Percentiles rank a stretch among this genome's conserved stretches.
These are phyloP conservation scores for Steccherinum ochraceum DNA, from an alignment of 768 basidiomycete genomes.

Conservation along the genomic window DNA sequence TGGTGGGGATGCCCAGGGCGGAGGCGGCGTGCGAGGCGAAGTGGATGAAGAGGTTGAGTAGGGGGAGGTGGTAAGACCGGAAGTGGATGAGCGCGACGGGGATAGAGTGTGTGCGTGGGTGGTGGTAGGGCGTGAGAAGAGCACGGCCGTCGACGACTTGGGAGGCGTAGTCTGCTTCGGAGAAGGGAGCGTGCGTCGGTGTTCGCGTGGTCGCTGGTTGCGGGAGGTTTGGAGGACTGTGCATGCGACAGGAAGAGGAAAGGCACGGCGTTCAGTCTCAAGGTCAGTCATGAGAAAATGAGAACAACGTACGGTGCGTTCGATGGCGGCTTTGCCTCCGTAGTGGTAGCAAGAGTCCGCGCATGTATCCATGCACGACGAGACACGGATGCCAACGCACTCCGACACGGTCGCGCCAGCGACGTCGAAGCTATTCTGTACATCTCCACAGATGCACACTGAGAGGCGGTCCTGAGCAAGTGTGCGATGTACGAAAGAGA, in stretches of 20 bases:
- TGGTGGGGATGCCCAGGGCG: slow-evolving; percentile 77
- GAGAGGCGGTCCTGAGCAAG: no score
- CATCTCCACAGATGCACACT: no score
- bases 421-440: neutral
- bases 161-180: slow-evolving; percentile 40
- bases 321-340: no score
- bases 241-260: no score
- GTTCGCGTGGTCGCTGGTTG: neutral
- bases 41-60: slow-evolving; percentile 75
- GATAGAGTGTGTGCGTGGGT: slow-evolving; percentile 57
- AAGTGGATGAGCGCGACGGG: slow-evolving; percentile 83
- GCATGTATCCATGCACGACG: neutral
- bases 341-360: no score
- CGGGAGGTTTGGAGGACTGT: neutral
- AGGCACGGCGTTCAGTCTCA: no score
- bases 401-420: neutral
- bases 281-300: no score
- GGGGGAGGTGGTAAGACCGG: slow-evolving; percentile 61
- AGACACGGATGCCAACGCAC: neutral
- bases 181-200: no score
- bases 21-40: slow-evolving; percentile 81
- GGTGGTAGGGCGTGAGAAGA: slow-evolving; percentile 45
- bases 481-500: no score
- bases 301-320: no score
- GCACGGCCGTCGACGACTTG: slow-evolving; percentile 58